Evolutionary conservation across 805 yeast species (phyloP).

Genomic region (Ogataea minuta): DNA sequence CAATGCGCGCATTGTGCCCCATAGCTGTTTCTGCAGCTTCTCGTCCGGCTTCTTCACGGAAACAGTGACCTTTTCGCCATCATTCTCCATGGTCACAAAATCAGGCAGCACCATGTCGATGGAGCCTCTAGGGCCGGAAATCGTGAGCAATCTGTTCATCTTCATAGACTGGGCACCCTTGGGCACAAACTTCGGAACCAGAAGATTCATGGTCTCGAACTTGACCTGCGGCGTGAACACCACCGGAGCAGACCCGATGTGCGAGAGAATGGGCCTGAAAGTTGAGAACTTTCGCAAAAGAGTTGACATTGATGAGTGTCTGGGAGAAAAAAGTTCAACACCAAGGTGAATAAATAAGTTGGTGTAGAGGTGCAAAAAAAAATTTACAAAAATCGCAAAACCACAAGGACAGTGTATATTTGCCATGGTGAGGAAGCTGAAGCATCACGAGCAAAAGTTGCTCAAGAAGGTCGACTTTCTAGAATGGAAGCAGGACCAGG

Average conservation of each 20-base stretch:
- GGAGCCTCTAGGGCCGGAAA: slow-evolving; percentile 78
- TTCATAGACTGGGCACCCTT: slow-evolving; percentile 62
- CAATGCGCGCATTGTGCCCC: slow-evolving; percentile 91
- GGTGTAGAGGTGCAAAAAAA: slow-evolving; percentile 11
- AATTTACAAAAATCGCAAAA: slow-evolving; percentile 4
- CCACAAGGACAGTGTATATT: background rate
- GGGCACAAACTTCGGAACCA: slow-evolving; percentile 56
- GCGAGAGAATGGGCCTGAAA: slow-evolving; percentile 42
- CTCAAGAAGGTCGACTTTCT: slow-evolving; percentile 94
- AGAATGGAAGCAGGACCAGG: slow-evolving; percentile 95
- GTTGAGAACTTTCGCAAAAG: slow-evolving; percentile 32
- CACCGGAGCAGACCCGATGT: slow-evolving; percentile 81
- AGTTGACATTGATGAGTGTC: slow-evolving; percentile 1
- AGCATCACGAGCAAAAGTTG: slow-evolving; percentile 93
- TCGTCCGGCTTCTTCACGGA: slow-evolving; percentile 58
- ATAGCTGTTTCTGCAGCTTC: slow-evolving; percentile 77
- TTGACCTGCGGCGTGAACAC: slow-evolving; percentile 61
- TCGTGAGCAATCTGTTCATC: slow-evolving; percentile 56
- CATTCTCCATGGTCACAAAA: slow-evolving; percentile 51
- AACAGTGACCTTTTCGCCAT: slow-evolving; percentile 32
- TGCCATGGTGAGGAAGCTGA: slow-evolving; percentile 74
- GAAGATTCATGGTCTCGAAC: slow-evolving; percentile 45
- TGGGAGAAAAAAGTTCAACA: slow-evolving; percentile 5
- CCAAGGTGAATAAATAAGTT: background rate
- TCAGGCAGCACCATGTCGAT: slow-evolving; percentile 66